phyloP scores from a whole-genome alignment of 2,329 filamentous ascomycete species.

The Drechslerella stenobrocha region DNA sequence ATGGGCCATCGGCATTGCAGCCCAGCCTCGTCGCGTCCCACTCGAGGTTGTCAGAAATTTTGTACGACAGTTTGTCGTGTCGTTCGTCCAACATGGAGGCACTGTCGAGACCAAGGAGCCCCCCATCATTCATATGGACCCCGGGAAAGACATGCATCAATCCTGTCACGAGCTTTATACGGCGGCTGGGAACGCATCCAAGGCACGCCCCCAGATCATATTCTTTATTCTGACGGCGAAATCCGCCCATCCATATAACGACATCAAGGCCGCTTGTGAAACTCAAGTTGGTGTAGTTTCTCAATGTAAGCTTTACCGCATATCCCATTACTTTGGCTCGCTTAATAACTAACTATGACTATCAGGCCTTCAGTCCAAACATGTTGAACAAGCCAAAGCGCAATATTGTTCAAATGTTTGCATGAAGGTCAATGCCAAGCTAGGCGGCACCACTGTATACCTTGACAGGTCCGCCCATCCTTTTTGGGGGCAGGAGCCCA shows the following conservation, averaged over 20 bases:
- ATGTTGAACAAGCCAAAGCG: constrained; percentile 69
- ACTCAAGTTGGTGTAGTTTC: constrained; percentile 81
- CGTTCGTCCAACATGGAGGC: constrained; percentile 67
- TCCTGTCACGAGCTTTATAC: constrained; percentile 64
- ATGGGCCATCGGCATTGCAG: constrained; percentile 70
- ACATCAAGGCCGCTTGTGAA: constrained; percentile 86
- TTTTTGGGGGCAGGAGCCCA: constrained; percentile 61
- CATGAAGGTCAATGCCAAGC: constrained; percentile 96
- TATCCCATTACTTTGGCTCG: not conserved
- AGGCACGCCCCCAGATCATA: constrained; percentile 70
- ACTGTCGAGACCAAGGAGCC: constrained; percentile 59
- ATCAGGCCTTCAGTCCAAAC: constrained; percentile 69
- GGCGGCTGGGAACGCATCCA: constrained; percentile 61
- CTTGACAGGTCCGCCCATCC: constrained; percentile 55
- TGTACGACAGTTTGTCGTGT: constrained; percentile 64
- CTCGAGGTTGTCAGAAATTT: constrained; percentile 60
- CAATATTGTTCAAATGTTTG: constrained; percentile 93
- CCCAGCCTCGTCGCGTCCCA: constrained; percentile 61
- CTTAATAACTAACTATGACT: constrained; percentile 11
- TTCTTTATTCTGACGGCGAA: constrained; percentile 76
- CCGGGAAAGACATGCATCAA: constrained; percentile 59
- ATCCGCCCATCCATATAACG: constrained; percentile 73
- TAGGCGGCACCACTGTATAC: constrained; percentile 75
- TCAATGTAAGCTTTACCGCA: constrained; percentile 60
- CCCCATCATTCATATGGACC: constrained; percentile 56